A percentile compares a stretch with the other conserved stretches of the same genome.
Conservation (phyloP, 768 basidiomycete species). For the Rhizopogon vesiculosus region DNA sequence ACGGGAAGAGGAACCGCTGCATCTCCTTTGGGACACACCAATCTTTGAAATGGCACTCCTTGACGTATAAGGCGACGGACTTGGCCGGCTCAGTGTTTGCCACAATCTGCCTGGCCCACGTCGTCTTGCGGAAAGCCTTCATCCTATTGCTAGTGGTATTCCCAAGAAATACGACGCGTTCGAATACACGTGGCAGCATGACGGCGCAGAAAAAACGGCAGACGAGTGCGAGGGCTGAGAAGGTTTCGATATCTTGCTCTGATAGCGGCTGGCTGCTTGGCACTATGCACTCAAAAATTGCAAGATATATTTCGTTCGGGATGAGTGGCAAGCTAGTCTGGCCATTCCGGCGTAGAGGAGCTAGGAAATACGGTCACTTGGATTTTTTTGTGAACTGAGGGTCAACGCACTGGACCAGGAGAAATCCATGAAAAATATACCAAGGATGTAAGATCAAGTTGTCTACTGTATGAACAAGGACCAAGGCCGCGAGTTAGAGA, state of each 20-base stretch:
- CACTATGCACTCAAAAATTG: slow-evolving; percentile 33
- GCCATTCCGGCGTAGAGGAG: slow-evolving; percentile 17
- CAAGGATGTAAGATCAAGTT: not conserved
- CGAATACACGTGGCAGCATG: slow-evolving; percentile 36
- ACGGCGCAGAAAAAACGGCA: slow-evolving; percentile 39
- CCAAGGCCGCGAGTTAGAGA: not conserved
- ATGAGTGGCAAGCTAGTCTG: slow-evolving; percentile 22
- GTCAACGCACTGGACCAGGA: not conserved
- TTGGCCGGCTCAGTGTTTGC: slow-evolving; percentile 22
- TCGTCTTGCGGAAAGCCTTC: not conserved
- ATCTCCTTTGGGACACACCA: not conserved
- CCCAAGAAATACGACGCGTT: slow-evolving; percentile 20
- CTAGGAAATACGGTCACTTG: slow-evolving; percentile 9
- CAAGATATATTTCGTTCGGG: slow-evolving; percentile 41
- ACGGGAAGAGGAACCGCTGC: slow-evolving; percentile 2
- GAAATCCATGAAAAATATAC: not conserved
- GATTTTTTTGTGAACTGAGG: not conserved
- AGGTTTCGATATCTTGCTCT: slow-evolving; percentile 6
- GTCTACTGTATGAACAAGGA: not conserved
- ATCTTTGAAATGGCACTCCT: slow-evolving; percentile 10
- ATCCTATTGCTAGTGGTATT: slow-evolving; percentile 11
- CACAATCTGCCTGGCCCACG: slow-evolving; percentile 24
- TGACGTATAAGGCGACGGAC: slow-evolving; percentile 27
- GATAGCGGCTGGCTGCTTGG: slow-evolving; percentile 10
- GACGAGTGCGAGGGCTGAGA: slow-evolving; percentile 30